Evolutionary conservation across 352 stramenopile species (phyloP), one percentile per base, ranked within the genome.

Genomic region (Chrysophaeum taylorii): DNA sequence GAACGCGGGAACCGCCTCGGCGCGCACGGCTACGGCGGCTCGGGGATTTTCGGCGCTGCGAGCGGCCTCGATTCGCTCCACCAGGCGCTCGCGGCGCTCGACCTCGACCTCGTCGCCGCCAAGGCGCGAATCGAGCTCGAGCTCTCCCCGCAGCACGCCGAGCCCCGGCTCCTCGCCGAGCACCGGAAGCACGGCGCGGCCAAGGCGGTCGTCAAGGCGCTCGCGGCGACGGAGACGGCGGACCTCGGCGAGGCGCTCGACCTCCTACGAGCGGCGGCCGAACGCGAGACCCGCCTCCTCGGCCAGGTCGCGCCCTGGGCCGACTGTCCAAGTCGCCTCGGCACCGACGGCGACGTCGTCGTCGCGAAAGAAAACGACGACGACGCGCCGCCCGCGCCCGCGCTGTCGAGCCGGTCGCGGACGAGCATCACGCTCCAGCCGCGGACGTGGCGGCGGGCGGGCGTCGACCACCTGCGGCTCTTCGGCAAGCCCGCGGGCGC

Each of bases 391-490:
- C 67, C 64, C 27, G 64, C 83, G 2, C 86, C 86, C 7, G 66
- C 79, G 1, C 75, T 92, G 12, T 41, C 89, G 0, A 74, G 73
- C 31, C 78, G 86, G 7, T 86, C 78, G 5, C 84, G 78, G 35
- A 85, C 76, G 4, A 73, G 81, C 21, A 77, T 91, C 27, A 82
- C 75, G 0, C 63, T 91, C 27, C 61, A 81, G 61, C 60, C 35
- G 36, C 57, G 42, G 72, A 89, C 39, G 14, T 83, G 33, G 71
- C 71, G 36, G 7, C 72, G 74, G 18, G 79, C 80, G 23, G 45
- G 68, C 0, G 76, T 90, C 15, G 68, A 74, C 14, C 89, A 87
- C 50, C 89, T 91, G 60, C 89, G 89, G 80, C 73, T 90, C 16
- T 92, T 87, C 54, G 85, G 80, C 0, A 91, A 93, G 57, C 69